A percentile compares a stretch with the other conserved stretches of the same genome.
phyloP scores from a whole-genome alignment of 1,139 yeast genomes.

The Hansenula sp. region DNA sequence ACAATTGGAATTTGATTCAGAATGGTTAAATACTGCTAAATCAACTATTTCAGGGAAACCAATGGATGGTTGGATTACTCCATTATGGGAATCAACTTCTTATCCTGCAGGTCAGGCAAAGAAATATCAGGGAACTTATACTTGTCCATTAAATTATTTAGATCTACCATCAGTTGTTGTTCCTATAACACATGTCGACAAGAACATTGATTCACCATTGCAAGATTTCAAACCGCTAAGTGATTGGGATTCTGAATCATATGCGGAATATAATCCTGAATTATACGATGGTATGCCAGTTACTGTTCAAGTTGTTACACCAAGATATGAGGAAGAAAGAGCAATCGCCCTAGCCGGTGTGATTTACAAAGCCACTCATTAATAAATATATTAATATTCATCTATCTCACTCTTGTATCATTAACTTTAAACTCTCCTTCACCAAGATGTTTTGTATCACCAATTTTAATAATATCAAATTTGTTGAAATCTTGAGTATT shows the following conservation, averaged over 20 bases:
- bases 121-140: conserved; percentile 28
- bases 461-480: conserved; percentile 48
- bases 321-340: conserved; percentile 55
- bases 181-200: conserved; percentile 56
- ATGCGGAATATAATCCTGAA: conserved; percentile 43
- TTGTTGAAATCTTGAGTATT: conserved; percentile 29
- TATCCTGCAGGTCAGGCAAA: conserved; percentile 27
- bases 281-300: conserved; percentile 60
- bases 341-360: conserved; percentile 27
- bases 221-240: conserved; percentile 27
- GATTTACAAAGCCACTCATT: not conserved
- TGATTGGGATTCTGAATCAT: conserved; percentile 34
- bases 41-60: conserved; percentile 34
- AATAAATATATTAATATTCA: not conserved
- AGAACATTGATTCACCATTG: conserved; percentile 32
- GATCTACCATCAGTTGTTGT: conserved; percentile 53
- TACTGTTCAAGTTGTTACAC: conserved; percentile 56
- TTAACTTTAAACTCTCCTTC: conserved; percentile 42
- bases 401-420: conserved; percentile 40
- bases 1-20: conserved; percentile 31
- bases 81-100: conserved; percentile 42
- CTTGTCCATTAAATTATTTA: conserved; percentile 53
- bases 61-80: conserved; percentile 42
- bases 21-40: conserved; percentile 31
- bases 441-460: conserved; percentile 63